Evolutionary conservation across 2,329 filamentous ascomycete species (phyloP).

Genomic region (Juglanconis oblonga): DNA sequence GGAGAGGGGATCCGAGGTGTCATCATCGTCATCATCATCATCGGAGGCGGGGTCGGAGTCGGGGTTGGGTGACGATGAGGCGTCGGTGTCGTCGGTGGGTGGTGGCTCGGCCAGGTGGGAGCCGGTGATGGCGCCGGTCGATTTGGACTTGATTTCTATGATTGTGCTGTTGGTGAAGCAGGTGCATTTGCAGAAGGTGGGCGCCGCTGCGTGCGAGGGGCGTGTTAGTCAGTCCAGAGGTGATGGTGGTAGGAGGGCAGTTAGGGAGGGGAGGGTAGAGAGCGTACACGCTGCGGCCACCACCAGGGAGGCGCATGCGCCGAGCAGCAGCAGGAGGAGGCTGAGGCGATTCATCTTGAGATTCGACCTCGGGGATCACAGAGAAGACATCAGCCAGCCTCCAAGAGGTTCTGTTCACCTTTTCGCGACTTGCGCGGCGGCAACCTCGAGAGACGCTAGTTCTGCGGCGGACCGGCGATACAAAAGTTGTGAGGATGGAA

Average conservation of each 20-base stretch:
- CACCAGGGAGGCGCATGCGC: constrained; percentile 28
- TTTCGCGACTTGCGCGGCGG: not conserved
- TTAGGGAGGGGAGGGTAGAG: not conserved
- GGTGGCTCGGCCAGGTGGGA: constrained; percentile 21
- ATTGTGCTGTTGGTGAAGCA: constrained; percentile 69
- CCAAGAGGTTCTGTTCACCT: not conserved
- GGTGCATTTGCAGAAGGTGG: constrained; percentile 68
- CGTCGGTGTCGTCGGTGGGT: constrained; percentile 20
- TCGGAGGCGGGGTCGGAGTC: constrained; percentile 17
- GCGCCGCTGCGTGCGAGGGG: constrained; percentile 43
- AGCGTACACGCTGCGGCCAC: constrained; percentile 40
- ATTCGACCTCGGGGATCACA: not conserved
- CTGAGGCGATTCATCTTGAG: constrained; percentile 26
- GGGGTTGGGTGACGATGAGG: constrained; percentile 21
- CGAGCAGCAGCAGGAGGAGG: constrained; percentile 28
- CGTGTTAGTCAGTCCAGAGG: not conserved
- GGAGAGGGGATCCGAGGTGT: too few relatives aligned
- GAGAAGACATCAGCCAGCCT: not conserved
- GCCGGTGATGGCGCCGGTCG: constrained; percentile 46
- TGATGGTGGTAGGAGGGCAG: not conserved
- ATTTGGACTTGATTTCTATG: constrained; percentile 34
- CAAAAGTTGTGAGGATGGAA: too few relatives aligned
- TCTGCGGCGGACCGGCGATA: too few relatives aligned
- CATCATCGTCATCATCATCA: too few relatives aligned
- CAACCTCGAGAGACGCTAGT: too few relatives aligned